Percentiles rank a stretch among this genome's conserved stretches.
Evolutionary conservation across 306 rosid species (phyloP).

Genomic region (Medicago arabica): DNA sequence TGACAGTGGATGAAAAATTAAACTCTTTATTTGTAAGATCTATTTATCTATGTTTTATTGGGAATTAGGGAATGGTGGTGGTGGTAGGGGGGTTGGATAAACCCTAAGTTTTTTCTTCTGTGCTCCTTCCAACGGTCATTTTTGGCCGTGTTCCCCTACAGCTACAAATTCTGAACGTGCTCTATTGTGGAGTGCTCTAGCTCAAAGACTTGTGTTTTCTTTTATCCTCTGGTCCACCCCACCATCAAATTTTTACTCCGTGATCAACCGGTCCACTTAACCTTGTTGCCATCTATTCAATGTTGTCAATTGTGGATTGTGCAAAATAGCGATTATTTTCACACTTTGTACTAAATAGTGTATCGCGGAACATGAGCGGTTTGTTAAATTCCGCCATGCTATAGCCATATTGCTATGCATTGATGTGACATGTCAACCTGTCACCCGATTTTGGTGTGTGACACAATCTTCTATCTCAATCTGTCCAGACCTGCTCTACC

Average conservation of each 20-base stretch:
- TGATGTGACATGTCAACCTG: constrained; percentile 10
- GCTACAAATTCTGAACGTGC: not conserved
- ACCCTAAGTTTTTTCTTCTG: not conserved
- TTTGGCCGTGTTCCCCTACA: constrained; percentile 20
- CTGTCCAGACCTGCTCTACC: constrained; percentile 1
- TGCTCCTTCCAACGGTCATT: constrained; percentile 12
- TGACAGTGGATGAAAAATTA: not conserved
- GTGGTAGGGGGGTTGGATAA: not conserved
- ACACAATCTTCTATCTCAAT: constrained; percentile 26
- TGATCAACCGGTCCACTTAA: not conserved
- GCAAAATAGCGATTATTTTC: not conserved
- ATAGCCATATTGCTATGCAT: constrained; percentile 12
- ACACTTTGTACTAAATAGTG: not conserved
- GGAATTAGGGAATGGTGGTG: not conserved
- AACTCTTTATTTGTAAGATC: not conserved
- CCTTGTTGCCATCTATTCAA: constrained; percentile 12
- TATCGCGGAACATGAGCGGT: not conserved
- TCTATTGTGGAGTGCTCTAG: not conserved
- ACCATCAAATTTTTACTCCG: constrained; percentile 19
- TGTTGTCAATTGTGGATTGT: not conserved
- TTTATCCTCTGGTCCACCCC: constrained; percentile 12
- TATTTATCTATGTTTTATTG: not conserved
- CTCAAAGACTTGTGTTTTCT: not conserved
- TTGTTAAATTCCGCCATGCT: not conserved
- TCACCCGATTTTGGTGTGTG: constrained; percentile 9